Evolutionary conservation across 768 basidiomycete species (phyloP).

Genomic region (Boletus eberwhitei): DNA sequence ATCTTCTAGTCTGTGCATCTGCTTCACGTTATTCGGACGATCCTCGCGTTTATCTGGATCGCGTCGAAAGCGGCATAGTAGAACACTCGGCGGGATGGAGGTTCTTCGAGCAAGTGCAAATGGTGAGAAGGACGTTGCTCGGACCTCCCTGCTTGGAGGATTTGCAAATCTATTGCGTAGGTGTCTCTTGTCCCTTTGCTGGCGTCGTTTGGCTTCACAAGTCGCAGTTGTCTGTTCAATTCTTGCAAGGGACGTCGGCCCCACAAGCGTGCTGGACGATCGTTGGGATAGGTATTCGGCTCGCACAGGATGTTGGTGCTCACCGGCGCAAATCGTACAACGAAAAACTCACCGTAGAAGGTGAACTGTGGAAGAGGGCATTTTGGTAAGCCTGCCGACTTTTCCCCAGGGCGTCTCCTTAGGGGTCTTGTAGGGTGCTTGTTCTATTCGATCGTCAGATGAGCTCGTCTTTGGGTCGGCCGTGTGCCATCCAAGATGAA

Average conservation of each 20-base stretch:
- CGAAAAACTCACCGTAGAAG: constrained; percentile 39
- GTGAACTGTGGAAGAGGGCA: constrained; percentile 59
- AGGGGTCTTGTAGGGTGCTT: constrained; percentile 23
- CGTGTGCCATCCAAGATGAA: constrained; percentile 65
- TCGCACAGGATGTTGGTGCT: constrained; percentile 58
- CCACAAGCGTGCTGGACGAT: constrained; percentile 69
- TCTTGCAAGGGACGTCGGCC: constrained; percentile 53
- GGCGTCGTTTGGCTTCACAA: constrained; percentile 4
- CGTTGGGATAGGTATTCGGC: constrained; percentile 56
- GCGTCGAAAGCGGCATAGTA: constrained; percentile 24
- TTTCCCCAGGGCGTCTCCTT: neutral
- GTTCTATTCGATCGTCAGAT: constrained; percentile 30
- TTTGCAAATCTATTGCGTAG: constrained; percentile 63
- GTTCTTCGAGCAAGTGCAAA: constrained; percentile 51
- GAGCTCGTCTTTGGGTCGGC: constrained; percentile 58
- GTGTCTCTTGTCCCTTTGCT: constrained; percentile 18
- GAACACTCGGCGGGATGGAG: constrained; percentile 51
- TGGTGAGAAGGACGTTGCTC: constrained; percentile 55
- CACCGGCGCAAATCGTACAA: constrained; percentile 40
- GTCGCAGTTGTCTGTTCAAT: constrained; percentile 49
- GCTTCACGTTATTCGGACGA: constrained; percentile 58
- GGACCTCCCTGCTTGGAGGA: constrained; percentile 61
- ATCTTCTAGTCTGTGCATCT: constrained; percentile 70
- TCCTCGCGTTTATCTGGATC: constrained; percentile 45
- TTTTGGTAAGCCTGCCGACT: constrained; percentile 37